Percentiles rank a stretch among this genome's conserved stretches.
phyloP scores from a whole-genome alignment of 106 monocot species.

The Acorus calamus region DNA sequence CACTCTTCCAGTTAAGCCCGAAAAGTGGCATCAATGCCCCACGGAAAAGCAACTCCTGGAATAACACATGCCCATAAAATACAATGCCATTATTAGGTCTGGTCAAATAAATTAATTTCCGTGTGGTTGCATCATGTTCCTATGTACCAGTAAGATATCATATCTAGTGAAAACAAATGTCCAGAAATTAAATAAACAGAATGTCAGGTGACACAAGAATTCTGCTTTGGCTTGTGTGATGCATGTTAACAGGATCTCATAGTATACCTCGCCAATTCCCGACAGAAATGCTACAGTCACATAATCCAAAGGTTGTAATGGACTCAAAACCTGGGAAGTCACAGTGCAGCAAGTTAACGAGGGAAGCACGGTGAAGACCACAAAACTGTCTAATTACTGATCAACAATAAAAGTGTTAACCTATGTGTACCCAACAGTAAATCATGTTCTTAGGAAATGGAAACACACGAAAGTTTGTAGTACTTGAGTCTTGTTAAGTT shows the following conservation, averaged over 20 bases:
- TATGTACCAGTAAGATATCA: too few relatives aligned
- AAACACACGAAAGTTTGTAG: too few relatives aligned
- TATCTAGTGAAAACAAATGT: too few relatives aligned
- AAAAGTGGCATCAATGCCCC: constrained; percentile 68
- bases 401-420: too few relatives aligned
- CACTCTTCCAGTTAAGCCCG: constrained; percentile 73
- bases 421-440: too few relatives aligned
- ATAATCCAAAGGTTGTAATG: constrained; percentile 68
- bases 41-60: constrained; percentile 80
- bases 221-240: neutral
- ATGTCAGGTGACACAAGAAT: neutral
- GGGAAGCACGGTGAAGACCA: too few relatives aligned
- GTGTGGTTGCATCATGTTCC: too few relatives aligned
- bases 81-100: neutral
- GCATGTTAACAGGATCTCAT: neutral
- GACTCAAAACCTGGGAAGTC: constrained; percentile 51
- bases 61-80: neutral
- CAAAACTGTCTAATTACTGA: too few relatives aligned
- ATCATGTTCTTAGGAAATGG: too few relatives aligned
- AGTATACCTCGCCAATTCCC: constrained; percentile 82
- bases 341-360: neutral
- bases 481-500: neutral
- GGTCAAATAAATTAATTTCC: neutral
- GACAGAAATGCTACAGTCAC: constrained; percentile 70
- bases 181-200: neutral